phyloP scores from a whole-genome alignment of 495 filamentous ascomycete species.

The Penicillium dipodomyicola region DNA sequence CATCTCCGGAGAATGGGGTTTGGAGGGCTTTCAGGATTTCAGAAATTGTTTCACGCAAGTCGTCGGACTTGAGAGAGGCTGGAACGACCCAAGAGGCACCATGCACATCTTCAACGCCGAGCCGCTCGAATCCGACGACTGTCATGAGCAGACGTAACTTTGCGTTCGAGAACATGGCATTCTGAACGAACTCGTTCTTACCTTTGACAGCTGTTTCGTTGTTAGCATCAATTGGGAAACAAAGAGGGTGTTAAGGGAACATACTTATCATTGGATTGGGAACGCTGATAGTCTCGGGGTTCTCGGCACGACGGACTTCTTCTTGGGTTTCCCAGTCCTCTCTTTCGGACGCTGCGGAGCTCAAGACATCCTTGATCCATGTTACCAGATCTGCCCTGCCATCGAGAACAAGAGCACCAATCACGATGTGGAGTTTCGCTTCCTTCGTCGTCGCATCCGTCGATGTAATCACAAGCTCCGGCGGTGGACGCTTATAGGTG shows the following conservation, averaged over 20 bases:
- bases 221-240: constrained; percentile 19
- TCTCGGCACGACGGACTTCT: constrained; percentile 51
- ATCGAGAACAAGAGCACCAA: constrained; percentile 74
- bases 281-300: constrained; percentile 36
- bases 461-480: constrained; percentile 75
- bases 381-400: constrained; percentile 68
- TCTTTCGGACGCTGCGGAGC: constrained; percentile 67
- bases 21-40: constrained; percentile 70
- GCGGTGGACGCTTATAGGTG: constrained; percentile 55
- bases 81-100: constrained; percentile 81
- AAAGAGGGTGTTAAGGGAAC: constrained; percentile 14
- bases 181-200: constrained; percentile 63
- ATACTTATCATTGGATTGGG: constrained; percentile 44
- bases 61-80: constrained; percentile 55
- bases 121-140: constrained; percentile 66
- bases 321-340: constrained; percentile 75
- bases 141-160: constrained; percentile 84
- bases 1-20: constrained; percentile 69
- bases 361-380: constrained; percentile 75
- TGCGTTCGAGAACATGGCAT: constrained; percentile 83
- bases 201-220: constrained; percentile 56
- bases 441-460: constrained; percentile 58
- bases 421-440: constrained; percentile 72
- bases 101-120: constrained; percentile 66
- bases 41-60: constrained; percentile 59